These are phyloP conservation scores for Euphorbia corollata DNA, from an alignment of 441 rosid genomes.

Conservation along the genomic window DNA sequence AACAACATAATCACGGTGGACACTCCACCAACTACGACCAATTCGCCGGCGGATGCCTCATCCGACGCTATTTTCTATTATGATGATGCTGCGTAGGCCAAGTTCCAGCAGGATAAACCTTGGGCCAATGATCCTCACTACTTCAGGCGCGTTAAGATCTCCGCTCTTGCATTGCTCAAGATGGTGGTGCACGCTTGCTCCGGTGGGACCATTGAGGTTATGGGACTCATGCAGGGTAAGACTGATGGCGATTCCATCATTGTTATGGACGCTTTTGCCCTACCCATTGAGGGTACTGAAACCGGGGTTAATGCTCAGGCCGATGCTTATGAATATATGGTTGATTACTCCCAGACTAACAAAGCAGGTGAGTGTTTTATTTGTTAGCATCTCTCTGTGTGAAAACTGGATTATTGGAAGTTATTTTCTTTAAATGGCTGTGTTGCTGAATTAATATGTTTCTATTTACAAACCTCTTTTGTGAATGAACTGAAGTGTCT, in stretches of 20 bases:
- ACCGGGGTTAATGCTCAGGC: conserved; percentile 99
- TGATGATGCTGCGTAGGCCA: conserved; percentile 60
- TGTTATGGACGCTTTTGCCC: conserved; percentile 96
- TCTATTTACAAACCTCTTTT: not conserved
- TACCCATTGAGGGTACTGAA: conserved; percentile 97
- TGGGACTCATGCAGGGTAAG: conserved; percentile 99
- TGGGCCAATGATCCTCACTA: conserved; percentile 90
- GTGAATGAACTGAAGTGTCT: not conserved
- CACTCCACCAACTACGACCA: conserved; percentile 24
- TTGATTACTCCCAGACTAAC: conserved; percentile 87
- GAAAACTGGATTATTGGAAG: too few relatives aligned
- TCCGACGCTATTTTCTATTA: conserved; percentile 80
- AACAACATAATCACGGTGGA: conserved; percentile 64
- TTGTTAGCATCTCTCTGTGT: not conserved
- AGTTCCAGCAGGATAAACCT: conserved; percentile 84
- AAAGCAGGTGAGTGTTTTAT: conserved; percentile 52
- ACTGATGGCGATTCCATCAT: conserved; percentile 91
- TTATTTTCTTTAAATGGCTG: too few relatives aligned
- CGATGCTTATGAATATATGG: conserved; percentile 97
- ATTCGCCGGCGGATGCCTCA: conserved; percentile 28
- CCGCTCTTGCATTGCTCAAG: conserved; percentile 92
- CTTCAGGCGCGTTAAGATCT: conserved; percentile 92
- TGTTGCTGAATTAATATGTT: too few relatives aligned
- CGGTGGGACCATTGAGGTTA: conserved; percentile 97
- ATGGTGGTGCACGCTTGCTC: conserved; percentile 99